phyloP scores from a whole-genome alignment of 768 basidiomycete species.

The Sutorius australiensis region DNA sequence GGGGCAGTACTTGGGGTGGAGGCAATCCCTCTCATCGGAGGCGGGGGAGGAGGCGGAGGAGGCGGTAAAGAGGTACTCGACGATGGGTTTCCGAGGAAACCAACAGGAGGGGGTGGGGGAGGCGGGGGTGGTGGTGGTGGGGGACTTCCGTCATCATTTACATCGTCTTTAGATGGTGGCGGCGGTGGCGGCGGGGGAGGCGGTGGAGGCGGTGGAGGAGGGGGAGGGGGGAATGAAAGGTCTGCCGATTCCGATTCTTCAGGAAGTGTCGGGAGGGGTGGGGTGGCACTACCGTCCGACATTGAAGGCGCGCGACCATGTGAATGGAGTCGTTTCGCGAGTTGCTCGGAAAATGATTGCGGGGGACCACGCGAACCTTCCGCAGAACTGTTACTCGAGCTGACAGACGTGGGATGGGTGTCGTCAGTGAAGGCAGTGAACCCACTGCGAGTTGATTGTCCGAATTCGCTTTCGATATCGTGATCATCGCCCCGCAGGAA shows the following conservation, averaged over 20 bases:
- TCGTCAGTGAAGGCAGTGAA: constrained; percentile 43
- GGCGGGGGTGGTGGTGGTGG: constrained; percentile 31
- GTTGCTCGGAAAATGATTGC: constrained; percentile 58
- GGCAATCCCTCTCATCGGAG: constrained; percentile 27
- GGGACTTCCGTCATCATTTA: constrained; percentile 18
- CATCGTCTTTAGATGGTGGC: constrained; percentile 16
- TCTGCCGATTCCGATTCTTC: constrained; percentile 34
- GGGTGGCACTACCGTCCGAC: constrained; percentile 35
- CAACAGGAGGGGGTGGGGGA: constrained; percentile 36
- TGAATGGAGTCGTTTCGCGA: constrained; percentile 53
- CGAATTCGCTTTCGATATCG: constrained; percentile 57
- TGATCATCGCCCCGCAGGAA: constrained; percentile 43
- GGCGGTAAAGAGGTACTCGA: constrained; percentile 22
- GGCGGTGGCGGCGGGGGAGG: constrained; percentile 19
- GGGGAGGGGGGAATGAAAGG: constrained; percentile 26
- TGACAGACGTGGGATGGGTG: constrained; percentile 53
- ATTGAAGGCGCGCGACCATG: constrained; percentile 43
- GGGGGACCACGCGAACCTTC: constrained; percentile 33
- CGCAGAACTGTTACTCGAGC: constrained; percentile 42
- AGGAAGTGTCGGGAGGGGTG: constrained; percentile 35
- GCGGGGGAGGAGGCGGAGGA: constrained; percentile 37
- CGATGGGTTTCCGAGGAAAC: constrained; percentile 27
- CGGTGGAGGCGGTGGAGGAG: constrained; percentile 12
- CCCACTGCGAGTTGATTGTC: constrained; percentile 40
- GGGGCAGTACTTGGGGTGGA: constrained; percentile 39